Conservation (phyloP, 768 basidiomycete genomes). For the Termitomyces bulborhizus region DNA sequence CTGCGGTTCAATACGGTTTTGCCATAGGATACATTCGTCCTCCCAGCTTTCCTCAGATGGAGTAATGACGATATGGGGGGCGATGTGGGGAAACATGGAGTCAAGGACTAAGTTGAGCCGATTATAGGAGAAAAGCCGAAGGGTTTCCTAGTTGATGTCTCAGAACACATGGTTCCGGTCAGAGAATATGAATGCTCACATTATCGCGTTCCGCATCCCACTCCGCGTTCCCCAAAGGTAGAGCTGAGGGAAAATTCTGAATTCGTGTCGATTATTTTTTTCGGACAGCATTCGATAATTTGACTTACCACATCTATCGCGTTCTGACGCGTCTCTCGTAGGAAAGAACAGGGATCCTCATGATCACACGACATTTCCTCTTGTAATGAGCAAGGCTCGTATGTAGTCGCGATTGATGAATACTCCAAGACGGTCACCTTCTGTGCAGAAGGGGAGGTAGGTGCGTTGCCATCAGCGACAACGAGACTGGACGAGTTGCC, state of each 20-base stretch:
- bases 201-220: conserved; percentile 12
- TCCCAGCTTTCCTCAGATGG: conserved; percentile 32
- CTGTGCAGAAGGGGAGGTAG: neutral
- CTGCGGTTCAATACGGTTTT: conserved; percentile 32
- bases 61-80: conserved; percentile 52
- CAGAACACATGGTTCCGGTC: neutral
- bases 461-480: neutral
- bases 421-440: neutral
- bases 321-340: conserved; percentile 4
- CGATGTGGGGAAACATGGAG: conserved; percentile 29
- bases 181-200: conserved; percentile 4
- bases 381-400: conserved; percentile 5
- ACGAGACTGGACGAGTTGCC: neutral
- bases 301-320: conserved; percentile 5
- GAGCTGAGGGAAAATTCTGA: conserved; percentile 1
- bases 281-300: neutral
- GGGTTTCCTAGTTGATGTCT: conserved; percentile 17
- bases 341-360: neutral
- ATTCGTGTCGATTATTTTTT: neutral
- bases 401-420: conserved; percentile 1
- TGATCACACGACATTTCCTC: conserved; percentile 9
- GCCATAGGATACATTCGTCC: conserved; percentile 26
- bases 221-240: neutral
- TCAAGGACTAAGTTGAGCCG: conserved; percentile 37
- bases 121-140: conserved; percentile 19